Conservation (phyloP, 768 basidiomycete genomes). For the Kwoniella botswanensis region DNA sequence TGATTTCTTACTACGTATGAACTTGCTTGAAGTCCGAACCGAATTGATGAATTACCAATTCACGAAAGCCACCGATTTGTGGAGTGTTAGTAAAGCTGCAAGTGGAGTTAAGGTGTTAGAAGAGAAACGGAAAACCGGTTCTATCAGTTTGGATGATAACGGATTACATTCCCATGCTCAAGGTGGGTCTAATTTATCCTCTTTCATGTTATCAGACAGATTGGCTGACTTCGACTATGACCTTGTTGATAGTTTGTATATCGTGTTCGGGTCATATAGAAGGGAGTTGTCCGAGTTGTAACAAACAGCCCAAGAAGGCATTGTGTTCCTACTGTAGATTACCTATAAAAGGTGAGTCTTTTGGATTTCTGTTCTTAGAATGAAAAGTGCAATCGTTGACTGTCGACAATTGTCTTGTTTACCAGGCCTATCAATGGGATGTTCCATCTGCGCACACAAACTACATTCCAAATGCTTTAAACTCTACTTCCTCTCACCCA, state of each 20-base stretch:
- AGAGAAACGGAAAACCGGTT: not conserved
- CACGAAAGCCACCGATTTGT: not conserved
- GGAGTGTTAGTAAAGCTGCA: slow-evolving; percentile 11
- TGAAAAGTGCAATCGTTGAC: not conserved
- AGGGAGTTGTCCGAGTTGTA: slow-evolving; percentile 38
- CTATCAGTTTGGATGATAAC: not conserved
- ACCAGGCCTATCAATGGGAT: slow-evolving; percentile 44
- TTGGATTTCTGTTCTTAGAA: not conserved
- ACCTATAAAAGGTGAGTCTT: slow-evolving; percentile 52
- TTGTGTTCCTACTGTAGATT: slow-evolving; percentile 52
- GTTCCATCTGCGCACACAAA: slow-evolving; percentile 40
- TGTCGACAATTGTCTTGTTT: not conserved
- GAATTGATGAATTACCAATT: slow-evolving; percentile 37
- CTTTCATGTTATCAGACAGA: not conserved
- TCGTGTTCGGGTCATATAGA: slow-evolving; percentile 23
- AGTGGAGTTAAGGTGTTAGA: slow-evolving; percentile 12
- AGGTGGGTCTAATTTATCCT: slow-evolving; percentile 3
- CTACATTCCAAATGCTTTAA: slow-evolving; percentile 41
- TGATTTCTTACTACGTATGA: slow-evolving; percentile 50
- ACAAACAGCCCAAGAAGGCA: slow-evolving; percentile 19
- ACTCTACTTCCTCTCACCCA: slow-evolving; percentile 20
- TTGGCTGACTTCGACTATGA: too few relatives aligned
- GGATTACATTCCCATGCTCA: slow-evolving; percentile 22
- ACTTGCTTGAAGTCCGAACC: slow-evolving; percentile 33
- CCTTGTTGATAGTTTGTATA: slow-evolving; percentile 23